Conservation (phyloP, 208 protist species). For the Leishmania arabica region DNA sequence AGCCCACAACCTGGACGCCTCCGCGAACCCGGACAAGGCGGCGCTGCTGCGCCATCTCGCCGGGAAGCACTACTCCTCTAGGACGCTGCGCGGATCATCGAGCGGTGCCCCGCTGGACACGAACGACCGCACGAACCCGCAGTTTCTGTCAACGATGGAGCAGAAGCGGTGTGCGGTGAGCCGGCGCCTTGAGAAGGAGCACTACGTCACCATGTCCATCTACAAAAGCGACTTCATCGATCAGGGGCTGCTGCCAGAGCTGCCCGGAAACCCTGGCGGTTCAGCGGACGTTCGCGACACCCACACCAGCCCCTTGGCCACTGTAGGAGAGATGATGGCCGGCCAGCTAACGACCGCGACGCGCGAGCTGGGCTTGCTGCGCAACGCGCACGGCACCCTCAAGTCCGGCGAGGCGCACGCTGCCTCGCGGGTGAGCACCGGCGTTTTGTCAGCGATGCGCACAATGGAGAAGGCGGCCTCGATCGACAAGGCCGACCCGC, state of each 20-base stretch:
- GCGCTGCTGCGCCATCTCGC: constrained; percentile 57
- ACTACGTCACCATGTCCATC: constrained; percentile 69
- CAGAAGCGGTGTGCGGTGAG: constrained; percentile 56
- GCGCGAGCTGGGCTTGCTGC: constrained; percentile 37
- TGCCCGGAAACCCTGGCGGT: constrained; percentile 48
- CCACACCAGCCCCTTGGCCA: constrained; percentile 27
- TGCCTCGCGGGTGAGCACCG: not conserved
- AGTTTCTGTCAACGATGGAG: constrained; percentile 42
- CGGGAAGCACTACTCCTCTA: constrained; percentile 21
- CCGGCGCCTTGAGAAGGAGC: constrained; percentile 69
- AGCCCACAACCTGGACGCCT: constrained; percentile 47
- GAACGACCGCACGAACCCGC: constrained; percentile 70
- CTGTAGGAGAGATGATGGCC: constrained; percentile 53
- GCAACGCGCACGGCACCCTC: constrained; percentile 78
- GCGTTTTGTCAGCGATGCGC: constrained; percentile 39
- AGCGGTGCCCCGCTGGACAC: constrained; percentile 28
- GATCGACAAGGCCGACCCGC: constrained; percentile 78
- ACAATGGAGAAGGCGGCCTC: constrained; percentile 44
- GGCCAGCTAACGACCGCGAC: constrained; percentile 50
- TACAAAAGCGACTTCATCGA: constrained; percentile 73
- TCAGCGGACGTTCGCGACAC: constrained; percentile 39
- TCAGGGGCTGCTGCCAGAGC: constrained; percentile 69
- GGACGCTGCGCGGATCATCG: not conserved
- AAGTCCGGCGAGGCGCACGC: constrained; percentile 24
- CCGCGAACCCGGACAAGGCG: constrained; percentile 51